Evolutionary conservation across 192 early-diverging fungal species (phyloP).

Genomic region (Umbelopsis sp.): DNA sequence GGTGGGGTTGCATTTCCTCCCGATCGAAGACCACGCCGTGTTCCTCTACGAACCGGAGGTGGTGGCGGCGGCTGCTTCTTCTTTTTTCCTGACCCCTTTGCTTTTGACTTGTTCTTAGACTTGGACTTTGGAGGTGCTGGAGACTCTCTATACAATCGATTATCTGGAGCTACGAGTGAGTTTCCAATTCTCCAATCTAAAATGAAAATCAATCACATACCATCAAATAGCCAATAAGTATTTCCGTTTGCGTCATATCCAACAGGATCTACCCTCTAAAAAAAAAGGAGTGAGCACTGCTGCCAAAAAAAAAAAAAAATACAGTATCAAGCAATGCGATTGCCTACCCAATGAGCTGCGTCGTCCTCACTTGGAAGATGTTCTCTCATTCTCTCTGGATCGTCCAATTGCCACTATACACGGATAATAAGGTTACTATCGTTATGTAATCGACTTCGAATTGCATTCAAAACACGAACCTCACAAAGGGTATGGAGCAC

Average conservation of each 20-base stretch:
- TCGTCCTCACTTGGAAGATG: slow-evolving; percentile 59
- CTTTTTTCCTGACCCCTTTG: slow-evolving; percentile 32
- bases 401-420: slow-evolving; percentile 72
- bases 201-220: slow-evolving; percentile 33
- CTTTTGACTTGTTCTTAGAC: slow-evolving; percentile 7
- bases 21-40: slow-evolving; percentile 21
- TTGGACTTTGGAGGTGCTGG: slow-evolving; percentile 37
- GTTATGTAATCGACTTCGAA: slow-evolving; percentile 23
- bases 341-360: slow-evolving; percentile 59
- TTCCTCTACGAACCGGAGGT: slow-evolving; percentile 25
- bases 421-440: slow-evolving; percentile 23
- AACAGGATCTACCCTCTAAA: slow-evolving; percentile 73
- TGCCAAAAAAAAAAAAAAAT: not conserved
- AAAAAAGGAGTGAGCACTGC: not conserved
- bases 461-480: slow-evolving; percentile 35
- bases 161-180: slow-evolving; percentile 48
- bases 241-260: slow-evolving; percentile 68
- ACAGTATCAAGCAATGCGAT: not conserved
- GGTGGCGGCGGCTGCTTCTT: slow-evolving; percentile 28
- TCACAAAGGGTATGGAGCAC: slow-evolving; percentile 50
- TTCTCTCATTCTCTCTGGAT: slow-evolving; percentile 63
- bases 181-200: not conserved
- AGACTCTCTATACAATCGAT: slow-evolving; percentile 67
- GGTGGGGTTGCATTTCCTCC: not conserved
- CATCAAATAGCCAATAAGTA: slow-evolving; percentile 82